These are phyloP conservation scores for Candida stauntonica DNA, from an alignment of 805 yeast genomes.

Conservation along the genomic window DNA sequence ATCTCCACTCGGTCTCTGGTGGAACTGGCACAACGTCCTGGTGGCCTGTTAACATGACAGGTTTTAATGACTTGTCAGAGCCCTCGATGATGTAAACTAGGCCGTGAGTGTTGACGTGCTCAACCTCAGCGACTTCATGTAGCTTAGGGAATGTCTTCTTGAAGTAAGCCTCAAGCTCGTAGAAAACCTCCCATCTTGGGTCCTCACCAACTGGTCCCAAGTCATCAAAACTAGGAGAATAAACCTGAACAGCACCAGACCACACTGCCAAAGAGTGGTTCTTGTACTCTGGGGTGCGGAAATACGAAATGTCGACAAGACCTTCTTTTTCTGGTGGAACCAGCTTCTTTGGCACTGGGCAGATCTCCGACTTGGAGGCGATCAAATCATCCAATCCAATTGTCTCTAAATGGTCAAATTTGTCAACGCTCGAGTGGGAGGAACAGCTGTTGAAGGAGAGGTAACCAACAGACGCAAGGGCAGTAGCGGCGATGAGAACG, in stretches of 20 bases:
- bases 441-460: constrained; percentile 1
- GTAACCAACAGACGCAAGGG: constrained; percentile 1
- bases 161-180: constrained; percentile 8
- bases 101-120: constrained; percentile 14
- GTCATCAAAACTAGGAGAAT: constrained; percentile 13
- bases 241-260: constrained; percentile 13
- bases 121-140: constrained; percentile 7
- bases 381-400: neutral
- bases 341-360: constrained; percentile 6
- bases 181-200: constrained; percentile 15
- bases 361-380: neutral
- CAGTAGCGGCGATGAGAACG: neutral
- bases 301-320: constrained; percentile 7
- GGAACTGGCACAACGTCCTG: constrained; percentile 84
- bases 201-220: constrained; percentile 13
- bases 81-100: constrained; percentile 36
- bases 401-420: neutral
- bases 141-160: constrained; percentile 11
- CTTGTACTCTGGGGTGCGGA: constrained; percentile 13
- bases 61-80: constrained; percentile 45
- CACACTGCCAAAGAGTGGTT: constrained; percentile 13
- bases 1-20: constrained; percentile 47
- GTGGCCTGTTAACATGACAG: constrained; percentile 71
- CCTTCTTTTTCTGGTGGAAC: constrained; percentile 4
- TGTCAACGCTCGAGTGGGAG: neutral